These are phyloP conservation scores for Trichoderma breve DNA, from an alignment of 2,329 filamentous ascomycete genomes.

Conservation along the genomic window DNA sequence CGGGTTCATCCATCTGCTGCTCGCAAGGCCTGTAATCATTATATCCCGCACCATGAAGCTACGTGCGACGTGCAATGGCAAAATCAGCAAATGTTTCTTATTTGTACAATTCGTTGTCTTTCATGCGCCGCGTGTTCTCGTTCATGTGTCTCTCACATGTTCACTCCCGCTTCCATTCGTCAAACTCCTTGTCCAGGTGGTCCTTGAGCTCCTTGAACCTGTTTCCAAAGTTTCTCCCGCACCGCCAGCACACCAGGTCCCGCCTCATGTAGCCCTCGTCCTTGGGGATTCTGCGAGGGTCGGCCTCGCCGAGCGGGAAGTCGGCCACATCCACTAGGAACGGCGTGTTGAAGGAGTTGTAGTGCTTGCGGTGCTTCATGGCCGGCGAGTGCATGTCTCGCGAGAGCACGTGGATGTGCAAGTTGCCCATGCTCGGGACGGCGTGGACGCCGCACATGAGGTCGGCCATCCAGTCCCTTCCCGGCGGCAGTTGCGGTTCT, in stretches of 20 bases:
- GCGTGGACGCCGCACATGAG: conserved; percentile 80
- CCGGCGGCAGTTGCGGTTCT: conserved; percentile 54
- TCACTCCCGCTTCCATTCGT: conserved; percentile 67
- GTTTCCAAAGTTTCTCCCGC: conserved; percentile 69
- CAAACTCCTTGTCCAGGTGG: conserved; percentile 74
- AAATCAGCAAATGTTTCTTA: neutral
- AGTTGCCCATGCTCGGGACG: conserved; percentile 84
- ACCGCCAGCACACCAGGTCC: conserved; percentile 82
- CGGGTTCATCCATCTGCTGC: neutral
- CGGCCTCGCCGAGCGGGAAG: conserved; percentile 70
- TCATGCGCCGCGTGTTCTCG: neutral
- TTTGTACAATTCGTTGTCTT: neutral
- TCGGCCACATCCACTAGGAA: conserved; percentile 79
- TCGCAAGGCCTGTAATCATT: neutral
- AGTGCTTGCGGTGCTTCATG: conserved; percentile 81
- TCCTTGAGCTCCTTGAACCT: conserved; percentile 70
- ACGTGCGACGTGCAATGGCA: neutral
- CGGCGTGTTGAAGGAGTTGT: conserved; percentile 83
- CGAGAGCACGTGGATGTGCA: conserved; percentile 87
- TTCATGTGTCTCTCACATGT: neutral
- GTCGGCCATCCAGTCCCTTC: conserved; percentile 75
- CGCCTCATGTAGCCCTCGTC: conserved; percentile 58
- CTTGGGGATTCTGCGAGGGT: conserved; percentile 58
- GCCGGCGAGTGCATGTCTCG: conserved; percentile 71
- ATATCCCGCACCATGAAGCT: neutral